A percentile compares a stretch with the other conserved stretches of the same genome.
These are phyloP conservation scores for Candida orba DNA, from an alignment of 805 yeast genomes.

Conservation along the genomic window DNA sequence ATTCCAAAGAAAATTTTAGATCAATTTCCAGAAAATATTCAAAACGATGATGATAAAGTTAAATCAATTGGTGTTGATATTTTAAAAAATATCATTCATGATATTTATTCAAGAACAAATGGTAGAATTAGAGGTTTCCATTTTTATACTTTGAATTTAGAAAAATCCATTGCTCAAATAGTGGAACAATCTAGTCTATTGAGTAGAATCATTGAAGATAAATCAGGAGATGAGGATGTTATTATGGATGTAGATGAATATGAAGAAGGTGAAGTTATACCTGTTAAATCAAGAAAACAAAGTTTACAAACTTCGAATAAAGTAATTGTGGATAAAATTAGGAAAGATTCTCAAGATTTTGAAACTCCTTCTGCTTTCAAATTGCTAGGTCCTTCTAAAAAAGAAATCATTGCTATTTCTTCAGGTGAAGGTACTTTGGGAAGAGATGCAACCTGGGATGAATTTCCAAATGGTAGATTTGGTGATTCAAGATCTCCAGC, in stretches of 20 bases:
- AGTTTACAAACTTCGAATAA: conserved; percentile 33
- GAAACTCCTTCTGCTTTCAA: conserved; percentile 19
- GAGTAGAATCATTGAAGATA: conserved; percentile 38
- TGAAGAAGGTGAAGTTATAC: conserved; percentile 3
- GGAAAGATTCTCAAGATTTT: conserved; percentile 21
- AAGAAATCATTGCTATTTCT: conserved; percentile 66
- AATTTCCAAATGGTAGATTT: conserved; percentile 91
- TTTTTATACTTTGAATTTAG: conserved; percentile 87
- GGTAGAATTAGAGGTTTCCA: conserved; percentile 76
- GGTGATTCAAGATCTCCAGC: conserved; percentile 96
- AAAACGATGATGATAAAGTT: conserved; percentile 72
- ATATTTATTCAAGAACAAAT: conserved; percentile 44
- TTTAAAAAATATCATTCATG: conserved; percentile 53
- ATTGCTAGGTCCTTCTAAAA: conserved; percentile 34
- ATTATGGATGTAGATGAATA: conserved; percentile 23
- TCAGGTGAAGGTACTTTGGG: conserved; percentile 81
- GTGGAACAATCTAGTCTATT: conserved; percentile 56
- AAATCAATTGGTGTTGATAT: conserved; percentile 77
- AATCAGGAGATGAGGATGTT: conserved; percentile 33
- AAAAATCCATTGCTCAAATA: conserved; percentile 84
- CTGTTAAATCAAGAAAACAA: conserved; percentile 9
- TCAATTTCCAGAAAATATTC: conserved; percentile 46
- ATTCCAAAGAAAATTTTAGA: conserved; percentile 55
- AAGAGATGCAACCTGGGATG: conserved; percentile 94
- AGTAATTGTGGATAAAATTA: conserved; percentile 27